These are phyloP conservation scores for Fusarium bulbicola DNA, from an alignment of 2,329 filamentous ascomycete genomes.

Conservation along the genomic window DNA sequence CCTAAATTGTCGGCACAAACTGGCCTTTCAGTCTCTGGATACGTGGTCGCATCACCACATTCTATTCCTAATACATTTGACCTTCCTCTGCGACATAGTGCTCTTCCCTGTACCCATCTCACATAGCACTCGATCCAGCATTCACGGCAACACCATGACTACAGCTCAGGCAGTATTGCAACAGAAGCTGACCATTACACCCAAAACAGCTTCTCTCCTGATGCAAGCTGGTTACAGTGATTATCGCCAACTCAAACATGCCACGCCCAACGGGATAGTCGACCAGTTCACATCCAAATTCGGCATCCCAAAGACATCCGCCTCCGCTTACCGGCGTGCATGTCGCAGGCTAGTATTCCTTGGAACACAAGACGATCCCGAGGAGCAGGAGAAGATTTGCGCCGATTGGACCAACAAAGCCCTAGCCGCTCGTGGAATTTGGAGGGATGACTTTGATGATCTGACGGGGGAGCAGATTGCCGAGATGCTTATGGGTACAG, in stretches of 20 bases:
- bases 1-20: fast-evolving
- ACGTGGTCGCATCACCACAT: background rate
- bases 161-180: background rate
- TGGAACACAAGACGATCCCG: background rate
- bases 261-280: background rate
- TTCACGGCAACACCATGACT: background rate
- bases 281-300: background rate
- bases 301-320: background rate
- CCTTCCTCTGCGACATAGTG: fast-evolving
- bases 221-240: background rate
- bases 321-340: background rate
- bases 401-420: background rate
- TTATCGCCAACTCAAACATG: background rate
- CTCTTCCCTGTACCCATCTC: too few species aligned
- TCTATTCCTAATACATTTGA: too few species aligned
- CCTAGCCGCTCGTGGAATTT: background rate
- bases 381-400: background rate
- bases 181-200: background rate
- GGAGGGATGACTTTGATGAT: background rate
- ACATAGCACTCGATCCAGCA: fast-evolving
- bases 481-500: background rate
- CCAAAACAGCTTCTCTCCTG: background rate
- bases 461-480: background rate
- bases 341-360: background rate
- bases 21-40: fast-evolving